Percentiles rank a stretch among this genome's conserved stretches.
phyloP scores from a whole-genome alignment of 2,329 filamentous ascomycete genomes.

The Exophiala sp. region DNA sequence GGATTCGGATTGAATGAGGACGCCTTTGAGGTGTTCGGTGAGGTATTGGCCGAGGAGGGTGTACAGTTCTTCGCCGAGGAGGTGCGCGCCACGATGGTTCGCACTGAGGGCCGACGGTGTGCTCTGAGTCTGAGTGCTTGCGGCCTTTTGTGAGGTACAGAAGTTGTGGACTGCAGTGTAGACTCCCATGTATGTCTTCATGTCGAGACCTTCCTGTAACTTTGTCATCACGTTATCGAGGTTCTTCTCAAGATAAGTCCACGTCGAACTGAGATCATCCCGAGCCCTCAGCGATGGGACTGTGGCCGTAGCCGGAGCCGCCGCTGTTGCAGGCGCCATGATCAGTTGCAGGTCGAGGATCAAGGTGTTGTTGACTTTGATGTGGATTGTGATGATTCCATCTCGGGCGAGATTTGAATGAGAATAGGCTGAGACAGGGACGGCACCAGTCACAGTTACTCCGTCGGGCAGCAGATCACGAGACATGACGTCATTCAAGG shows the following conservation, averaged over 20 bases:
- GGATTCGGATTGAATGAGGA: conserved; percentile 68
- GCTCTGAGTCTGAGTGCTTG: conserved; percentile 48
- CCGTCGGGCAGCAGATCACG: too few relatives aligned
- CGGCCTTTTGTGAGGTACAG: conserved; percentile 94
- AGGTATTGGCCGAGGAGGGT: conserved; percentile 86
- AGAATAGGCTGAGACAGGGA: not conserved
- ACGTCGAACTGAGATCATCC: conserved; percentile 64
- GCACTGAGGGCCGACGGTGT: conserved; percentile 3
- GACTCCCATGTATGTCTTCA: conserved; percentile 59
- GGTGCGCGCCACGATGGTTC: conserved; percentile 58
- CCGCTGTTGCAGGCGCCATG: conserved; percentile 22
- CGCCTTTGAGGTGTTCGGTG: conserved; percentile 66
- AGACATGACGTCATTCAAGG: too few relatives aligned
- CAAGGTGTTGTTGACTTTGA: not conserved
- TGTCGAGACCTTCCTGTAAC: conserved; percentile 86
- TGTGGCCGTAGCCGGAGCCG: conserved; percentile 21
- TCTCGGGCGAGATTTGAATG: not conserved
- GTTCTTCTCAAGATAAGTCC: conserved; percentile 82
- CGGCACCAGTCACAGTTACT: too few relatives aligned
- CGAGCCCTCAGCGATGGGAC: conserved; percentile 23
- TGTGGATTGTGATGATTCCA: not conserved
- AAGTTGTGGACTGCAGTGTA: conserved; percentile 91
- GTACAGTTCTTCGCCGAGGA: conserved; percentile 94
- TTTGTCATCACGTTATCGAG: conserved; percentile 93
- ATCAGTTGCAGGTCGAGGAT: too few relatives aligned